Base-by-base conservation (phyloP, 768 basidiomycete genomes). In the Lactifluus pinguis region DNA sequence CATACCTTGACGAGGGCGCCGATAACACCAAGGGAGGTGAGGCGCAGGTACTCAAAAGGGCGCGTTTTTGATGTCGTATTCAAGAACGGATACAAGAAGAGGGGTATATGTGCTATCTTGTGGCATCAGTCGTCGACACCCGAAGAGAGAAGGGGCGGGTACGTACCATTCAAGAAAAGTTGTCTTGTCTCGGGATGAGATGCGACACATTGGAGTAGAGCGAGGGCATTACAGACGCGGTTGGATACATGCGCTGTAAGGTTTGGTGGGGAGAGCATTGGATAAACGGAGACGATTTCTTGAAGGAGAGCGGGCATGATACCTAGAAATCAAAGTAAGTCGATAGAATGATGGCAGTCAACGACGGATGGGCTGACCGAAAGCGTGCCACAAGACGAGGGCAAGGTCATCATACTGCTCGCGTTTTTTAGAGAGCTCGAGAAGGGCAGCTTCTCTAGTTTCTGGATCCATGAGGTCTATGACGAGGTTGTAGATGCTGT, bases 381-480 rank as follows among this genome's bases (percentile, higher is more conserved):
- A 99, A 2, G 94, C 94, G 69, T 98, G 95, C 97, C 97, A 99
- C 7, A 99, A 80, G 29, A 99, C 91, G 47, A 98, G 81, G 2
- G 97, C 97, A 49, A 99, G 84, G 74, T 99, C 95, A 71, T 99
- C 97, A 70, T 95, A 98, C 74, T 98, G 95, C 75, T 98, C 97
- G 64, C 97, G 79, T 78, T 98, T 98, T 81, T 99, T 98, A 76
- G 92, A 95, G 68, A 99, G 79, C 75, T 99, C 97, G 56, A 98
- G 79, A 52, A 99, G 77, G 2, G 97, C 95, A 2, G 80, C 80
- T 71, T 99, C 97, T 63, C 95, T 81, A n/a, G 87, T 83, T 57
- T 77, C 81, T 1, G 87, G 84, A 68, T 92, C 86, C 78, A 89
- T 80, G 30, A 95, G 76, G 59, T 95, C 91, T 66, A 93, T 84